phyloP scores from a whole-genome alignment of 2,329 filamentous ascomycete genomes.

The Diaporthe longicolla region DNA sequence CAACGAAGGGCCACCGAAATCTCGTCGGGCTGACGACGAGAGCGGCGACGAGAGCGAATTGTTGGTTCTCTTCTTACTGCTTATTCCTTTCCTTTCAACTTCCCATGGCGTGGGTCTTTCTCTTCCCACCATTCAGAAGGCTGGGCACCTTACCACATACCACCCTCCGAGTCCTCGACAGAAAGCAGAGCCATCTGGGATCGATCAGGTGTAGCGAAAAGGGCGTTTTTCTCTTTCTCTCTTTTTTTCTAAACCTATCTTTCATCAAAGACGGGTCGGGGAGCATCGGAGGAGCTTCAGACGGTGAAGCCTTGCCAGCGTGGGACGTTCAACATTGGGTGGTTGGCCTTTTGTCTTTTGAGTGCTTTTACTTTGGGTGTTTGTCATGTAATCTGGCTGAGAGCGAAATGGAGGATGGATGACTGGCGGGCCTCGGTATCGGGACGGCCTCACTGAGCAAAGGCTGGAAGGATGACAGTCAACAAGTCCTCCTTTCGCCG shows the following conservation, averaged over 20 bases:
- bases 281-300: conserved; percentile 24
- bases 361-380: not conserved
- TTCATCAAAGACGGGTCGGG: conserved; percentile 33
- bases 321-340: conserved; percentile 5
- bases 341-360: conserved; percentile 12
- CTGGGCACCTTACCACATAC: conserved; percentile 18
- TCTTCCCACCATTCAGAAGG: conserved; percentile 6
- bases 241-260: not conserved
- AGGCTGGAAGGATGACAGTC: not conserved
- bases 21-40: not conserved
- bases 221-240: conserved; percentile 12
- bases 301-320: not conserved
- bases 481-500: not conserved
- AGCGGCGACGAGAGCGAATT: not conserved
- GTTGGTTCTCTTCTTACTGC: not conserved
- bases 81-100: not conserved
- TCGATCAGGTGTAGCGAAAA: conserved; percentile 29
- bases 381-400: conserved; percentile 1
- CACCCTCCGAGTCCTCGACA: not conserved
- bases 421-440: not conserved
- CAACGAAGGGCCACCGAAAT: conserved; percentile 1
- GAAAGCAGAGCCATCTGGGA: conserved; percentile 8
- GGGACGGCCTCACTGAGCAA: not conserved
- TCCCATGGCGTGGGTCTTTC: conserved; percentile 6
- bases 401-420: not conserved